Percentiles rank a stretch among this genome's conserved stretches.
These are phyloP conservation scores for Penicillium sp. DNA, from an alignment of 2,329 filamentous ascomycete species.

Conservation along the genomic window DNA sequence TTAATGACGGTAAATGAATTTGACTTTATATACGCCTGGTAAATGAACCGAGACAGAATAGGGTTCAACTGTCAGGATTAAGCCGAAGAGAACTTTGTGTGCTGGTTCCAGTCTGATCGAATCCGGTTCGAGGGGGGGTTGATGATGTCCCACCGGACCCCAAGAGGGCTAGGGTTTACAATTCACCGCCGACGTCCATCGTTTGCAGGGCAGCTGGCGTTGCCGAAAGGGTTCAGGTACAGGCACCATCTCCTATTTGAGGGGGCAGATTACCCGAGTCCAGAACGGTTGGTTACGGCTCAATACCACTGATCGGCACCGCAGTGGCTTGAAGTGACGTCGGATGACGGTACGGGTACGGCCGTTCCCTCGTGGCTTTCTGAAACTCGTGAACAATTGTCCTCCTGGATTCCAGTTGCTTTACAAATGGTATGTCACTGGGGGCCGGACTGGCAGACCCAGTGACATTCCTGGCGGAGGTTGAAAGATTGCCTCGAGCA, in stretches of 20 bases:
- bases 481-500: neutral
- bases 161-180: neutral
- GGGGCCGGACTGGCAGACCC: too few species aligned
- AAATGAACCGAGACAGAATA: too few species aligned
- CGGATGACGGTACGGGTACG: slow-evolving; percentile 11
- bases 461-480: neutral
- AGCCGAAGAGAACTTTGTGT: too few species aligned
- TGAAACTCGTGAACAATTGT: neutral
- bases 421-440: too few species aligned
- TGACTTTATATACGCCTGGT: too few species aligned
- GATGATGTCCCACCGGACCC: neutral
- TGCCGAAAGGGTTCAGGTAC: slow-evolving; percentile 9
- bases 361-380: slow-evolving; percentile 3
- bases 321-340: neutral
- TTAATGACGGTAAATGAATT: too few species aligned
- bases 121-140: neutral
- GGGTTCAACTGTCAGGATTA: neutral
- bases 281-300: neutral
- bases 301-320: slow-evolving; percentile 8
- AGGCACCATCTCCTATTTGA: slow-evolving; percentile 7
- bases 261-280: neutral
- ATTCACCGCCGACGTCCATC: neutral
- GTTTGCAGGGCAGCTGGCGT: neutral
- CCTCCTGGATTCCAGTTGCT: neutral
- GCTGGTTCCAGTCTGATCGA: too few species aligned